Percentiles rank a stretch among this genome's conserved stretches.
Evolutionary conservation across 208 protist genomes (phyloP).

Genomic region (Leishmania mexicana): DNA sequence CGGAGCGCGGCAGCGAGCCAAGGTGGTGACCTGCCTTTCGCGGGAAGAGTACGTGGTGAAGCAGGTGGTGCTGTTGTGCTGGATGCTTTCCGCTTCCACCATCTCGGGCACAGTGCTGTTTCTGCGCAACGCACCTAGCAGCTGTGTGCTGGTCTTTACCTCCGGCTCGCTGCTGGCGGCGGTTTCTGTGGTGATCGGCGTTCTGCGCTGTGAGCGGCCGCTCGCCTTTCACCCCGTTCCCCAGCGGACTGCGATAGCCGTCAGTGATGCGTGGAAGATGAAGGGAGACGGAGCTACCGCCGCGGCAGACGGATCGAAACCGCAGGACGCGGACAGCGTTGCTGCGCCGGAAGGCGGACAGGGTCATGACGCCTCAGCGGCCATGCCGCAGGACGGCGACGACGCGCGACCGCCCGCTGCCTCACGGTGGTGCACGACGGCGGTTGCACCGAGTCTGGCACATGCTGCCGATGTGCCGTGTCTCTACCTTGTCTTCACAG

Average conservation of each 20-base stretch:
- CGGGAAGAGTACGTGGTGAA: conserved; percentile 68
- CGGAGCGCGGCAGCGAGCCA: neutral
- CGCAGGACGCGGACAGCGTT: no score
- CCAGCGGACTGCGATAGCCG: neutral
- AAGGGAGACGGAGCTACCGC: neutral
- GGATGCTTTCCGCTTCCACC: conserved; percentile 23
- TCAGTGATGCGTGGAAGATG: neutral
- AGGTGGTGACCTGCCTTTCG: conserved; percentile 45
- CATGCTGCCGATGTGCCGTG: conserved; percentile 33
- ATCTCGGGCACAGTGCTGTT: conserved; percentile 27
- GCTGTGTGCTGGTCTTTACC: conserved; percentile 19
- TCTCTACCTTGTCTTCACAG: conserved; percentile 15
- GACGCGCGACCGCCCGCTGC: conserved; percentile 26
- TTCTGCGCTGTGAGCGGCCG: conserved; percentile 15
- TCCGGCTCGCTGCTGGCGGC: conserved; percentile 26
- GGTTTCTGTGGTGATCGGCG: conserved; percentile 18
- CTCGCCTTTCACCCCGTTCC: conserved; percentile 15
- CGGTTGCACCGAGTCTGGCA: conserved; percentile 26
- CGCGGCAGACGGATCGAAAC: neutral
- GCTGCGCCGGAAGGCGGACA: neutral
- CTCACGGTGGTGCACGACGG: conserved; percentile 33
- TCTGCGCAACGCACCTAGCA: conserved; percentile 9
- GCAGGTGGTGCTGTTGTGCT: conserved; percentile 49
- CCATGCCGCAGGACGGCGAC: conserved; percentile 17
- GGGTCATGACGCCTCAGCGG: neutral